Conservation (phyloP, 805 yeast species). For the Groenewaldozyma tartarivorans region DNA sequence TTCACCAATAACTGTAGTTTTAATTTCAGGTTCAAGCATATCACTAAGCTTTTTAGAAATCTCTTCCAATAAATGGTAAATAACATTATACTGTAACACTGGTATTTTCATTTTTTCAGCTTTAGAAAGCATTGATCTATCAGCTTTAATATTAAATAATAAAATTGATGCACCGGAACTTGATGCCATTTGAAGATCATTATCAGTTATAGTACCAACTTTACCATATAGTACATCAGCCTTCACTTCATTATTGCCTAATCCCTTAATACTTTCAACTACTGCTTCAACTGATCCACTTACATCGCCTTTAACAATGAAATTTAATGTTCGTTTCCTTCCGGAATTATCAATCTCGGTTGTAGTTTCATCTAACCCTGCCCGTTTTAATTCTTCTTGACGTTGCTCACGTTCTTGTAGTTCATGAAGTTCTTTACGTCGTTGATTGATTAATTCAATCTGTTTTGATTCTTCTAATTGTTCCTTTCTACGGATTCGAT, state of each 20-base stretch:
- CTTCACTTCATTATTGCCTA: slow-evolving; percentile 83
- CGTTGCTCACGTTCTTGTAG: slow-evolving; percentile 44
- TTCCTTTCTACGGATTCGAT: slow-evolving; percentile 47
- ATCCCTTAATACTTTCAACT: slow-evolving; percentile 60
- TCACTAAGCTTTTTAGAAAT: slow-evolving; percentile 57
- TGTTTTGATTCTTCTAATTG: slow-evolving; percentile 50
- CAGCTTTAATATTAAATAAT: slow-evolving; percentile 65
- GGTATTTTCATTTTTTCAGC: slow-evolving; percentile 51
- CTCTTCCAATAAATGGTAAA: slow-evolving; percentile 79
- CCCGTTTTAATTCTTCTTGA: slow-evolving; percentile 46
- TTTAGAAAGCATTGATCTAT: slow-evolving; percentile 49
- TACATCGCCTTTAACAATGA: slow-evolving; percentile 82
- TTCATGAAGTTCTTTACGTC: slow-evolving; percentile 42
- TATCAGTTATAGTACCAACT: slow-evolving; percentile 68
- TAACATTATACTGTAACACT: slow-evolving; percentile 62
- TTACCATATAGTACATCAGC: slow-evolving; percentile 61
- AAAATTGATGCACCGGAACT: slow-evolving; percentile 64
- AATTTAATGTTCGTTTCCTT: slow-evolving; percentile 26
- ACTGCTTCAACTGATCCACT: slow-evolving; percentile 94
- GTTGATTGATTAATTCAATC: slow-evolving; percentile 61
- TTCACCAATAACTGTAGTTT: slow-evolving; percentile 55
- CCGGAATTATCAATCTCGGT: slow-evolving; percentile 25
- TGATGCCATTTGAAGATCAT: slow-evolving; percentile 58
- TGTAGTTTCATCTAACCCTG: slow-evolving; percentile 47
- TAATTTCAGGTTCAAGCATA: slow-evolving; percentile 55